Evolutionary conservation across 441 rosid genomes (phyloP).

Genomic region (Erysimum cheiri): DNA sequence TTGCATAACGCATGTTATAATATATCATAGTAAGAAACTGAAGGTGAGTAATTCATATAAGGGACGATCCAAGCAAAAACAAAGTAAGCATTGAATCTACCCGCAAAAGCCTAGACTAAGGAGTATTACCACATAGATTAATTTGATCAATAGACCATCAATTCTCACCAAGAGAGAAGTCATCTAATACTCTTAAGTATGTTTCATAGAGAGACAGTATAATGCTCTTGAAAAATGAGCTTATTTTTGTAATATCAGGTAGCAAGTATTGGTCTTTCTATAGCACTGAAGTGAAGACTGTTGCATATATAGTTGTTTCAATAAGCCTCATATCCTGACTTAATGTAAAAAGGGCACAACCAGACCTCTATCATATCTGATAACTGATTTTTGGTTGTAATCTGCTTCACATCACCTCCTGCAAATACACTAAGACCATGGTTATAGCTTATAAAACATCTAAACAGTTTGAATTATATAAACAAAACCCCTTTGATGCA

Average conservation of each 20-base stretch:
- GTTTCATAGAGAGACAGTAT: conserved; percentile 5
- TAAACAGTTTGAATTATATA: background rate
- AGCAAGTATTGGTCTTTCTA: background rate
- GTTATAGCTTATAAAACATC: conserved; percentile 38
- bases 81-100: background rate
- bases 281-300: background rate
- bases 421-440: conserved; percentile 59
- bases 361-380: conserved; percentile 81
- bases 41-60: background rate
- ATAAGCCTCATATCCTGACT: conserved; percentile 2
- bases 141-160: background rate
- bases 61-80: background rate
- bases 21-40: background rate
- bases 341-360: conserved; percentile 11
- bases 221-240: conserved; percentile 5
- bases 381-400: conserved; percentile 50
- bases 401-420: conserved; percentile 83
- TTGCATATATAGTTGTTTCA: conserved; percentile 8
- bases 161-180: background rate
- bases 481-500: conserved; percentile 1
- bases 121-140: conserved; percentile 5
- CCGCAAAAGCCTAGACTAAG: conserved; percentile 3
- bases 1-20: background rate
- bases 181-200: background rate
- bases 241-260: conserved; percentile 1